These are phyloP conservation scores for Oxyria digyna DNA, from an alignment of 148 eudicot genomes.

Conservation along the genomic window DNA sequence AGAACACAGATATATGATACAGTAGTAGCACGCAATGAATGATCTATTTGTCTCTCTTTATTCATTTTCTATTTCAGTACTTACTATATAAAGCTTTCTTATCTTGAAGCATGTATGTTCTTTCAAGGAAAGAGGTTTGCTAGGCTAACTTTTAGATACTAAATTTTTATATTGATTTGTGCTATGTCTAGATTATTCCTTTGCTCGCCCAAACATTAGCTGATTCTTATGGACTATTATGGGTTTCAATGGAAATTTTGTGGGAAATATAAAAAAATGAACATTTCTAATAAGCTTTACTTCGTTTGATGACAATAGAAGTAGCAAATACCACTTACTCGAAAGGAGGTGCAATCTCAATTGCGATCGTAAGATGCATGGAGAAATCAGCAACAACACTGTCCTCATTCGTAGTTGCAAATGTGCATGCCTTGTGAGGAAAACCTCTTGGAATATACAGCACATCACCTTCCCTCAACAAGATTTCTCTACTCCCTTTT, in stretches of 20 bases:
- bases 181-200: neutral
- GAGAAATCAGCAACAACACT: conserved; percentile 26
- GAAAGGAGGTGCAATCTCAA: conserved; percentile 88
- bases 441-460: conserved; percentile 88
- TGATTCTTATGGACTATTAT: neutral
- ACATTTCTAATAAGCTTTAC: neutral
- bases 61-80: neutral
- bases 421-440: conserved; percentile 69
- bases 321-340: conserved; percentile 43
- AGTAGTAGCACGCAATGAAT: neutral
- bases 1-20: neutral
- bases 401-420: conserved; percentile 17
- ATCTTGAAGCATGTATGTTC: neutral
- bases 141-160: neutral
- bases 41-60: neutral
- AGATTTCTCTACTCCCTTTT: conserved; percentile 24
- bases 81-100: neutral
- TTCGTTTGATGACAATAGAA: neutral
- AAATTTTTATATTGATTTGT: neutral
- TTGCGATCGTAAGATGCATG: conserved; percentile 67
- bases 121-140: neutral
- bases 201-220: neutral
- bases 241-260: neutral
- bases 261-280: neutral
- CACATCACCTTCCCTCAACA: conserved; percentile 69